Conservation (phyloP, 1,284 basidiomycete genomes). For the Melanopsichium pennsylvanicum region DNA sequence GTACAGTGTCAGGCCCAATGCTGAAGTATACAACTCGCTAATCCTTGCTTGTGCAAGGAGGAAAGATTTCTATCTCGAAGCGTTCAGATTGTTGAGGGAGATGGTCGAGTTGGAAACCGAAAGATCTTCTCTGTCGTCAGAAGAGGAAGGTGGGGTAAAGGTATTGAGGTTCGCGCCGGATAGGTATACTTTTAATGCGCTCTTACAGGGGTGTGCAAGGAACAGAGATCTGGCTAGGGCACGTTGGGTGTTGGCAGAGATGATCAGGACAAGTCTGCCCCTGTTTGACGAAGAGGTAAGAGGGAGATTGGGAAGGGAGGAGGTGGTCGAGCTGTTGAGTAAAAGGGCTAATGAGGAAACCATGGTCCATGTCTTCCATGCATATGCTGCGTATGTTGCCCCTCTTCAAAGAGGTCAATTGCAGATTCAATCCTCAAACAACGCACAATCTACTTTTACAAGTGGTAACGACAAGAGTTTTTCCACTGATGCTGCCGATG, state of each 20-base stretch:
- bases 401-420: slow-evolving; percentile 41
- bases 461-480: no score
- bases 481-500: no score
- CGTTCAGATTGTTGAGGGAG: slow-evolving; percentile 70
- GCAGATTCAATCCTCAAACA: no score
- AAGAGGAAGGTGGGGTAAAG: not conserved
- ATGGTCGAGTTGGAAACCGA: slow-evolving; percentile 76
- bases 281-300: slow-evolving; percentile 27
- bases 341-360: slow-evolving; percentile 74
- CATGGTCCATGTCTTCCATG: slow-evolving; percentile 84
- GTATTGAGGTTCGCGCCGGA: slow-evolving; percentile 72
- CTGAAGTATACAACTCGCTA: slow-evolving; percentile 79
- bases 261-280: slow-evolving; percentile 69
- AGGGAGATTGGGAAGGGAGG: slow-evolving; percentile 18
- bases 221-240: slow-evolving; percentile 81
- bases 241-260: slow-evolving; percentile 90
- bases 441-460: no score
- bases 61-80: slow-evolving; percentile 56
- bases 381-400: slow-evolving; percentile 82
- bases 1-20: slow-evolving; percentile 73
- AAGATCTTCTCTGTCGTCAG: slow-evolving; percentile 77
- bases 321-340: slow-evolving; percentile 46
- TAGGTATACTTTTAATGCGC: slow-evolving; percentile 77
- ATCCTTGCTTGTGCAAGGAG: slow-evolving; percentile 76
- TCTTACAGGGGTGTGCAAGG: slow-evolving; percentile 87